Evolutionary conservation across 768 basidiomycete genomes (phyloP), one percentile per base, ranked within the genome.

Genomic region (Mycena vulgaris): DNA sequence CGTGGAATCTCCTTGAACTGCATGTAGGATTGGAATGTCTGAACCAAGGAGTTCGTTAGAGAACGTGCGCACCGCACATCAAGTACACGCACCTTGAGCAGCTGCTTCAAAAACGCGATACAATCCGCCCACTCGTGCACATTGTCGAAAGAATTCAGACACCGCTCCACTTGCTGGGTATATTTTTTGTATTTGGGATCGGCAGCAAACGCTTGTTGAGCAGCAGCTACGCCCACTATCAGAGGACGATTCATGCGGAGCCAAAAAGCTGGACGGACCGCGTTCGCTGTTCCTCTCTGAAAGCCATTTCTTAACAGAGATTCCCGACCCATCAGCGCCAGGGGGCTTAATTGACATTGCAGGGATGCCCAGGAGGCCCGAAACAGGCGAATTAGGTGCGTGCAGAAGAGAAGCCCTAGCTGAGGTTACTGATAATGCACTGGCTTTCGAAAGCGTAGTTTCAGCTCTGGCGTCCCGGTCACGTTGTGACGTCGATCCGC

Each of bases 101-200:
- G 81, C 74, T 96, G 93, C 78, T 97, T 97, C 80, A 99, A 81
- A 82, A 99, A 99, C 45, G 97, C 93, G 78, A 98, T 99, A 80
- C 96, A 99, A 83, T 99, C 98, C 68, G 98, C 97, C 98, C 98
- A 99, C 83, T 99, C 98, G 66, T 97, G 95, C 67, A 98, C 95
- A 76, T 91, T 95, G 77, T 98, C 96, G 77, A 99, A 99, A 2
- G 95, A 92, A 70, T 91, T 93, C 53, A 99, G 86, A 74, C 94
- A 95, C 82, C 93, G 93, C 79, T 99, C 98, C 55, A 99, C 95
- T 75, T 95, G 94, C 63, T 93, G 91, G 0, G 92, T 86, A 82
- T 96, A 98, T 82, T 98, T 98, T 85, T 94, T 95, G 84, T 91
- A 98, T 79, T 96, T 97, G 17, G 95, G 93, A 84, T 99, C 97